Conservation (phyloP, 176 grass and related monocot genomes). For the Juncus inflexus region DNA sequence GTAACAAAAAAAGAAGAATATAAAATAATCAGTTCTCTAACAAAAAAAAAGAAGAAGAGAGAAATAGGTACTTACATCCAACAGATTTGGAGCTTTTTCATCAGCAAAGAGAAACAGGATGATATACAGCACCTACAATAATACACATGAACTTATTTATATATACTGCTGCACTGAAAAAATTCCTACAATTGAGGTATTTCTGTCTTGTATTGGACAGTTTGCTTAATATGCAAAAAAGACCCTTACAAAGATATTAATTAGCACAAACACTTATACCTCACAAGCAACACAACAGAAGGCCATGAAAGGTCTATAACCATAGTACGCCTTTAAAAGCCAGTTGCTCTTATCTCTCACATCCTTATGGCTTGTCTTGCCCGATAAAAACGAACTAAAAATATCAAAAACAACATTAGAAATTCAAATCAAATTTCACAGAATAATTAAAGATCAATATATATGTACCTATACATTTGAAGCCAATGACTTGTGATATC, state of each 20-base stretch:
- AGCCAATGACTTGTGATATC: constrained; percentile 97
- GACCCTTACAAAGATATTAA: neutral
- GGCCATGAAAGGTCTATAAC: constrained; percentile 71
- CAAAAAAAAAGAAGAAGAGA: constrained; percentile 3
- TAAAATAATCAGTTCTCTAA: neutral
- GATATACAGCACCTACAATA: constrained; percentile 84
- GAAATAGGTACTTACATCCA: constrained; percentile 45
- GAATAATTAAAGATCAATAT: constrained; percentile 10
- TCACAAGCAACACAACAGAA: constrained; percentile 97
- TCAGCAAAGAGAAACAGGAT: constrained; percentile 70
- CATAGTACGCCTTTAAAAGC: constrained; percentile 86
- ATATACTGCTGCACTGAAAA: neutral
- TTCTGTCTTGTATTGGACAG: no score
- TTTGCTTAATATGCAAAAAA: constrained; percentile 3
- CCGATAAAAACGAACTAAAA: constrained; percentile 79
- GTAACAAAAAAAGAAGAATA: no score
- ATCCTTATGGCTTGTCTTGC: constrained; percentile 94
- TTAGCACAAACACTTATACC: constrained; percentile 32
- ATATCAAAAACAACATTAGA: constrained; percentile 18
- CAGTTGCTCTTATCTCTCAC: constrained; percentile 75
- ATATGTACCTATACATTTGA: constrained; percentile 88
- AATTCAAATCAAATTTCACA: constrained; percentile 16
- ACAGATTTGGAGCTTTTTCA: constrained; percentile 49
- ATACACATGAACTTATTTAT: constrained; percentile 6
- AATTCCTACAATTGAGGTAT: neutral